Base-by-base conservation (phyloP, 306 rosid genomes). In the Sindora glabra region DNA sequence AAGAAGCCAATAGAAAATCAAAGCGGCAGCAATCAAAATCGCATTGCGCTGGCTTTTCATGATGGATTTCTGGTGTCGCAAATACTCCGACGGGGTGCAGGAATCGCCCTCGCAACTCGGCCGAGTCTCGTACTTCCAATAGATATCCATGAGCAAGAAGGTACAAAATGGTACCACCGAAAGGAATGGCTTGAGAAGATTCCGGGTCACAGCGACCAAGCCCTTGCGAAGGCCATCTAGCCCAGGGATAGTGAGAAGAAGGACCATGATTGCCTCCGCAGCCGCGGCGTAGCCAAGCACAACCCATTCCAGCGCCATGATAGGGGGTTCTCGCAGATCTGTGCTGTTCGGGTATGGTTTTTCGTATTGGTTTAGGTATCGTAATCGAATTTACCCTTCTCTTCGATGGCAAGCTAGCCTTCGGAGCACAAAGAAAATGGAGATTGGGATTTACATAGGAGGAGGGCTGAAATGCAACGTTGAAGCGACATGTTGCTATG, bases 301-400 rank as follows among this genome's bases (percentile, higher is more conserved):
- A 3, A 58, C 50, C 64, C 64, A 58, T 41, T 58, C 64, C 4
- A 58, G 36, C 3, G 64, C 64, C 64, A 58, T 58, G n/a, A n/a
- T n/a, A n/a, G n/a, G n/a, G n/a, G n/a, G n/a, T n/a, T n/a, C n/a
- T n/a, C n/a, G n/a, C n/a, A n/a, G n/a, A n/a, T n/a, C n/a, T n/a
- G n/a, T n/a, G n/a, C n/a, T n/a, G n/a, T n/a, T n/a, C n/a, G n/a
- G n/a, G n/a, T n/a, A n/a, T n/a, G n/a, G n/a, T n/a, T n/a, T n/a
- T n/a, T n/a, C n/a, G n/a, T n/a, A n/a, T n/a, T n/a, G n/a, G n/a
- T n/a, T n/a, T n/a, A n/a, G n/a, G n/a, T n/a, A n/a, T n/a, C n/a
- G n/a, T n/a, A n/a, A n/a, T n/a, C n/a, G n/a, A n/a, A n/a, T n/a
- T n/a, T n/a, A n/a, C n/a, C n/a, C n/a, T n/a, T n/a, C n/a, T n/a